phyloP scores from a whole-genome alignment of 2,329 filamentous ascomycete genomes.

The Aspergillus calidoustus region DNA sequence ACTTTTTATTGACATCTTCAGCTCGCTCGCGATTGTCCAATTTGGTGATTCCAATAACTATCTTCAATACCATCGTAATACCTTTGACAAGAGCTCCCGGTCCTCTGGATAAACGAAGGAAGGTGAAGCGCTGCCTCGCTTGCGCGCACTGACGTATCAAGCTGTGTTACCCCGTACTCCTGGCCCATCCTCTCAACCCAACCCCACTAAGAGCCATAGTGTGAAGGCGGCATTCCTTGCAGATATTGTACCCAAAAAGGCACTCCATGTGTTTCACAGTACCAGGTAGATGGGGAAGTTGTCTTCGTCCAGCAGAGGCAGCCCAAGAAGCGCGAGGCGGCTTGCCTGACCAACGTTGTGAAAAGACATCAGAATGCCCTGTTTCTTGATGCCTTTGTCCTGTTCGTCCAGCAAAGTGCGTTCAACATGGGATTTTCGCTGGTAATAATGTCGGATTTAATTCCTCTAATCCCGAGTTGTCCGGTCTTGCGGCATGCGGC shows the following conservation, averaged over 20 bases:
- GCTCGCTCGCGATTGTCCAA: no score
- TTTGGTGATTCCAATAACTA: no score
- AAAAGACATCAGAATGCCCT: background rate
- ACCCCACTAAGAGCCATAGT: background rate
- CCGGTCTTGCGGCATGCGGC: background rate
- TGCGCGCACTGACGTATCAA: slow-evolving; percentile 15
- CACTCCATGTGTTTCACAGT: background rate
- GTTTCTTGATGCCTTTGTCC: background rate
- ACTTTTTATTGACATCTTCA: no score
- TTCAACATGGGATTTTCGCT: background rate
- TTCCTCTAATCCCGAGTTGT: background rate
- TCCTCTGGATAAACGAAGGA: slow-evolving; percentile 15
- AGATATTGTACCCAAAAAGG: background rate
- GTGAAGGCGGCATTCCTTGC: background rate
- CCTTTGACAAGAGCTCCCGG: slow-evolving; percentile 9
- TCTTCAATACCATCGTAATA: background rate
- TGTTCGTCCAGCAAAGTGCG: background rate
- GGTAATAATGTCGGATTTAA: background rate
- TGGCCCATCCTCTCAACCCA: background rate
- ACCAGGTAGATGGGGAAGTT: background rate
- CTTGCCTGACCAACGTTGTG: background rate
- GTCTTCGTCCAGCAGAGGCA: background rate
- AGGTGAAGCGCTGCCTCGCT: slow-evolving; percentile 9
- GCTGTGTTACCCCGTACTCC: slow-evolving; percentile 1
- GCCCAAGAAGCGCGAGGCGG: background rate